Evolutionary conservation across 2,329 filamentous ascomycete genomes (phyloP).

Genomic region (Trichoderma oligosporum): DNA sequence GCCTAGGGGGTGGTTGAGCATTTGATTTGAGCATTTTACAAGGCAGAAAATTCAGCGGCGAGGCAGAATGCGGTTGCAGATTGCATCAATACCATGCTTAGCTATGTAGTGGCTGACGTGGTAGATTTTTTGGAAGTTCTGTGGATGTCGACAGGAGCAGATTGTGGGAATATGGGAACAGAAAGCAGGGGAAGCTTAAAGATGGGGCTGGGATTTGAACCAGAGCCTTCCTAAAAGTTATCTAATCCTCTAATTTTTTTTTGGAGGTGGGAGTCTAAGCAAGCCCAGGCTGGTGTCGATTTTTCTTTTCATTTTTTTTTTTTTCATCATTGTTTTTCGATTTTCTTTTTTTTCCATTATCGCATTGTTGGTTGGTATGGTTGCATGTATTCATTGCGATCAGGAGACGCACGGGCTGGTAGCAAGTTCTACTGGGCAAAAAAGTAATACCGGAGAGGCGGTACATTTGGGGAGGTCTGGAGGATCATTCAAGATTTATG

Average conservation of each 20-base stretch:
- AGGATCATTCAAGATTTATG: conserved; percentile 12
- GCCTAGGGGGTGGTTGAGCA: conserved; percentile 30
- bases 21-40: not conserved
- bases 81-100: not conserved
- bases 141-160: not conserved
- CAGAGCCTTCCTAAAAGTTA: conserved; percentile 29
- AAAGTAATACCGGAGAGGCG: conserved; percentile 14
- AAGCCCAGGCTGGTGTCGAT: conserved; percentile 22
- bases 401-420: conserved; percentile 2
- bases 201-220: conserved; percentile 33
- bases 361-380: conserved; percentile 22
- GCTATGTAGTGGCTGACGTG: not conserved
- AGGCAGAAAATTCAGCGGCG: not conserved
- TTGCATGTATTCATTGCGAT: conserved; percentile 20
- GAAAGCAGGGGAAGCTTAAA: conserved; percentile 8
- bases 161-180: not conserved
- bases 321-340: conserved; percentile 3
- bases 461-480: conserved; percentile 7
- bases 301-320: conserved; percentile 18
- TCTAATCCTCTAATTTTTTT: conserved; percentile 4
- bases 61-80: not conserved
- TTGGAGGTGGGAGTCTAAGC: conserved; percentile 23
- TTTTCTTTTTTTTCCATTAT: conserved; percentile 21
- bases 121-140: not conserved
- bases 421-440: conserved; percentile 2